Evolutionary conservation across 164 flowering plant genomes (phyloP), one percentile per base, ranked within the genome.

Genomic region (Protea cynaroides): DNA sequence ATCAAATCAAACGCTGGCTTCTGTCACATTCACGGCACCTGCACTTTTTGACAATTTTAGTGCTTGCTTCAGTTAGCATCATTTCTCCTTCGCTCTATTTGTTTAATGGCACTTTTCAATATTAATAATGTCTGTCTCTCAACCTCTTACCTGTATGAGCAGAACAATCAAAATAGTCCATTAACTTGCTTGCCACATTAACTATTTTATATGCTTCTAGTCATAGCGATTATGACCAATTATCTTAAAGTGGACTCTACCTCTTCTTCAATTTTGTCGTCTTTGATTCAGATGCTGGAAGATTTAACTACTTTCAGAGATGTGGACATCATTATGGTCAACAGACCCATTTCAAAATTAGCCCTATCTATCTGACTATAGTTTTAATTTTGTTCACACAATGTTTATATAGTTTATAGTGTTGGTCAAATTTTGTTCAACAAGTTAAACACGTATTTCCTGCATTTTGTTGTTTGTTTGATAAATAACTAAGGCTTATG

Each of bases 51-150:
- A 82, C 96, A 3, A 84, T 94, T 61, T 68, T 94, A 73, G 67
- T 86, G 68, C 96, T 94, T 73, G 97, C 99, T 78, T 91, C 99
- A 81, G 99, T 94, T 52, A 82, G 95, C 82, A 59, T 61, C 7
- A 59, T 53, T 49, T 23, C 46, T 71, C 66, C 25, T 54, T 19
- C 9, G 61, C 6, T 63, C 52, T 49, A 15, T 49, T 49, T 59
- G n/a, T 47, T 55, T 25, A 8, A 19, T 49, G 21, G 29, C n/a
- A 25, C 38, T 60, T 60, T 60, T 3, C 1, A 50, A 15, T 22
- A 13, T 18, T 13, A 23, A 43, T 12, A 46, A 8, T 1, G 14
- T 40, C 14, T 49, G 18, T 13, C 6, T 49, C 17, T 15, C 34
- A 29, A 29, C 5, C 18, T 49, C 19, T 49, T 49, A 13, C 52